phyloP scores from a whole-genome alignment of 108 stramenopile genomes.

The Skeletonema menzelii region DNA sequence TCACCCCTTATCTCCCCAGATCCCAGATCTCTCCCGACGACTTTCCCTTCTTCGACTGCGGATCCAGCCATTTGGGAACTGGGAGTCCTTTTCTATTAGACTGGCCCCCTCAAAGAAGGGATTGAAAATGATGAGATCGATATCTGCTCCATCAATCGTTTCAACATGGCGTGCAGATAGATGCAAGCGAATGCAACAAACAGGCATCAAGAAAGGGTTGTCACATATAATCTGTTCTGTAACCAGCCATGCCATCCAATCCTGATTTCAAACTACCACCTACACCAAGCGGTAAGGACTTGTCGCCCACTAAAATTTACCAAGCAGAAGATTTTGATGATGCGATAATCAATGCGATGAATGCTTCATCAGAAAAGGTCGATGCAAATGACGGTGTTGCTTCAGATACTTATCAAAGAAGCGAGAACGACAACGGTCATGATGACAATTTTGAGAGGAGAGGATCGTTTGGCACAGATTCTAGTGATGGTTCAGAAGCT shows the following conservation, averaged over 20 bases:
- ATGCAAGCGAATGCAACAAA: neutral
- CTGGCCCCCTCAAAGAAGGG: too few species aligned
- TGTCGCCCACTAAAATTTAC: neutral
- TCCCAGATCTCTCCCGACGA: too few species aligned
- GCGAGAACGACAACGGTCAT: neutral
- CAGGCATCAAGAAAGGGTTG: too few species aligned
- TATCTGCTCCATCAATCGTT: neutral
- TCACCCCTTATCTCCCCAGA: too few species aligned
- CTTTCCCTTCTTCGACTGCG: too few species aligned
- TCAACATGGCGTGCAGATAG: too few species aligned
- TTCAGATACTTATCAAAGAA: neutral
- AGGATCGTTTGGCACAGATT: neutral
- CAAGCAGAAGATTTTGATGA: conserved; percentile 36
- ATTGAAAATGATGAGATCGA: too few species aligned
- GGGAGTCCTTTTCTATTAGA: too few species aligned
- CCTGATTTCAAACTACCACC: neutral
- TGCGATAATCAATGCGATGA: conserved; percentile 20
- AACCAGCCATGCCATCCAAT: neutral
- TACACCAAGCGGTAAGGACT: neutral
- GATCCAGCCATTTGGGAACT: too few species aligned
- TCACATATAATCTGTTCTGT: neutral
- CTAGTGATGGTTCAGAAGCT: neutral
- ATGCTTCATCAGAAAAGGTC: neutral
- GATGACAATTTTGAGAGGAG: neutral
- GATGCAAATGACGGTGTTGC: neutral